Conservation (phyloP, 352 stramenopile genomes). For the Hyaloperonospora arabidopsidis region DNA sequence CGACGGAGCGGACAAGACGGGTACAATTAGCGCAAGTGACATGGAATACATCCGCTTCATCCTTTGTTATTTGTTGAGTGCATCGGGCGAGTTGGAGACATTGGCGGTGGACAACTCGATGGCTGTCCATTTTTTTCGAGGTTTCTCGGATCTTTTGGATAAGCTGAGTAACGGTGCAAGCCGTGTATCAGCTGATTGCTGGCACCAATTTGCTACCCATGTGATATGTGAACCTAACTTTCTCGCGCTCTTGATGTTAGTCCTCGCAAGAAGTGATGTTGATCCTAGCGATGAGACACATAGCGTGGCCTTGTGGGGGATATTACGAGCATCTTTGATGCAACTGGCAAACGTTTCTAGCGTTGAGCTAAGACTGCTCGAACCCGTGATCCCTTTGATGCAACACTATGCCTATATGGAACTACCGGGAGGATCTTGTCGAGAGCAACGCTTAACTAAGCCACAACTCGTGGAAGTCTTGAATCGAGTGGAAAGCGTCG, state of each 20-base stretch:
- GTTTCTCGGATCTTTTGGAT: constrained; percentile 18
- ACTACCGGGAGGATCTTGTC: constrained; percentile 14
- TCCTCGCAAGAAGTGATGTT: constrained; percentile 4
- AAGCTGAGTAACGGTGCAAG: constrained; percentile 3
- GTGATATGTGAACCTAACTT: constrained; percentile 26
- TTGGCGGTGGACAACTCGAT: constrained; percentile 3
- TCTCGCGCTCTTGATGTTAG: constrained; percentile 23
- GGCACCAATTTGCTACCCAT: constrained; percentile 15
- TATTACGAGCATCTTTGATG: constrained; percentile 22
- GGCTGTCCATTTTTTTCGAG: constrained; percentile 16
- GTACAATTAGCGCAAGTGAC: constrained; percentile 8
- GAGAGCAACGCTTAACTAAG: constrained; percentile 23
- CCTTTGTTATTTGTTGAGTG: constrained; percentile 17
- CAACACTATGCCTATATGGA: constrained; percentile 58
- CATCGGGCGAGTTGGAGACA: background rate
- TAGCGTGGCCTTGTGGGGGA: constrained; percentile 22
- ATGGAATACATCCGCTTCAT: constrained; percentile 21
- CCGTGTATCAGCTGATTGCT: constrained; percentile 5
- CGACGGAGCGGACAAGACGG: background rate
- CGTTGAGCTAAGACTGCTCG: constrained; percentile 18
- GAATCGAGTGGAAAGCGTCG: constrained; percentile 32
- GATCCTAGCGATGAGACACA: constrained; percentile 1
- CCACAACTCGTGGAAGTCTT: constrained; percentile 34
- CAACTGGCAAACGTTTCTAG: constrained; percentile 14
- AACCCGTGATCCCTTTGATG: constrained; percentile 33